Base-by-base conservation (phyloP, 23 red algal genomes). In the Gracilaria vermiculophylla region DNA sequence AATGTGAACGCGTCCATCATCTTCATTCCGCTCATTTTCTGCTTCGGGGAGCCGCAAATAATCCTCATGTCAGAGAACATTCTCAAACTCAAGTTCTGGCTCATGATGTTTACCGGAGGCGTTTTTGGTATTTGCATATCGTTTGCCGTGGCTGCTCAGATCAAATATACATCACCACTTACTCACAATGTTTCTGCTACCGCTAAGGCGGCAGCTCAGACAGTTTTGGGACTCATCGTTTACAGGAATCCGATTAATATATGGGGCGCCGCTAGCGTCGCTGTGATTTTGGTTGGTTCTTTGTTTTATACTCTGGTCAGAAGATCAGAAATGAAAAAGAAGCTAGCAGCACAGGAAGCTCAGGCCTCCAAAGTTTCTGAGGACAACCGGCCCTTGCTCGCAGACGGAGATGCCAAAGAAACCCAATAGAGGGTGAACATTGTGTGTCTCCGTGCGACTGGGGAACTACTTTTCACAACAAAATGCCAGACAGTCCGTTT, bases 141-240 rank as follows among this genome's bases (percentile, higher is more conserved):
- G 47, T 98, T 98, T 53, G 96, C 96, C 5, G 87, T 93, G 15
- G 96, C 96, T 24, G 85, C 91, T 0, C 96, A 98, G 71, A 98
- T 98, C 92, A 98, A 98, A 67, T 98, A 83, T 69, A 98, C 96
- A 20, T 94, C 91, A 67, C 96, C 96, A 31, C 89, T 98, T 69
- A 94, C 96, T 4, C 96, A 98, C 71, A 98, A 98, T 76, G 92
- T 98, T 19, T 98, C 96, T n/a, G 91, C 90, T 15, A 98, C 96
- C 19, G 96, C 96, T 14, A 98, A 98, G 74, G 96, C 96, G 15
- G 96, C 96, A 35, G 96, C 96, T 2, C 96, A 98, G 69, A 98
- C 96, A 24, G 84, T 94, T 4, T 78, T 98, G 44, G 96, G 87
- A 42, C 78, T 98, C 21, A 37, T 91, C 3, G 47, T 94, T 15